These are phyloP conservation scores for Nadsonia starkeyi-henricii DNA, from an alignment of 1,139 yeast genomes.

Conservation along the genomic window DNA sequence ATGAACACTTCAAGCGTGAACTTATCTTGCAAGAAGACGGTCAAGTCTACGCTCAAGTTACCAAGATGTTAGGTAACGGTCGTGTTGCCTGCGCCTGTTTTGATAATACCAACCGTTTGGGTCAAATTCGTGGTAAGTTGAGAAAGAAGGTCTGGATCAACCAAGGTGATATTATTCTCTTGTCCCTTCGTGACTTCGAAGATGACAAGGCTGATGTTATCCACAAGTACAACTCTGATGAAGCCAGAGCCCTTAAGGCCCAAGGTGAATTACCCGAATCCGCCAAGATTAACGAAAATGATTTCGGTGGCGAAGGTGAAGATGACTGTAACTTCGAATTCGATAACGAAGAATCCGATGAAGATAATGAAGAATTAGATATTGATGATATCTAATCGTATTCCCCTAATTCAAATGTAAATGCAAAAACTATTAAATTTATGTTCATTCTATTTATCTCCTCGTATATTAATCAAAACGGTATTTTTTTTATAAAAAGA, in stretches of 20 bases:
- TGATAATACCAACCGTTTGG: conserved; percentile 87
- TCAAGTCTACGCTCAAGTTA: conserved; percentile 96
- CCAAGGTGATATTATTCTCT: conserved; percentile 93
- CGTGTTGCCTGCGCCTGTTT: conserved; percentile 91
- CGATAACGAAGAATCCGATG: conserved; percentile 83
- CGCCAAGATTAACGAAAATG: conserved; percentile 96
- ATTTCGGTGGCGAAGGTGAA: conserved; percentile 90
- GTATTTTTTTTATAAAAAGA: too few species aligned
- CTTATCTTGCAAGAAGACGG: conserved; percentile 86
- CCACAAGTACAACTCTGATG: conserved; percentile 92
- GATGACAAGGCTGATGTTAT: conserved; percentile 97
- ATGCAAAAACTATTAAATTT: too few species aligned
- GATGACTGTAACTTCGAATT: conserved; percentile 98
- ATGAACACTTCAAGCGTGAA: conserved; percentile 87
- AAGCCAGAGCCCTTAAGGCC: conserved; percentile 90
- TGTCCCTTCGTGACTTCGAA: conserved; percentile 95
- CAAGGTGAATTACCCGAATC: conserved; percentile 92
- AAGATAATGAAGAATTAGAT: conserved; percentile 57
- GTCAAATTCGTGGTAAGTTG: conserved; percentile 96
- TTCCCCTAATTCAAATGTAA: too few species aligned
- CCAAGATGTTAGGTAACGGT: conserved; percentile 97
- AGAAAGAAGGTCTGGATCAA: conserved; percentile 99
- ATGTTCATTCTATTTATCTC: too few species aligned
- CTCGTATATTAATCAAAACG: too few species aligned
- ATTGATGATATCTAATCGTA: conserved; percentile 60